Evolutionary conservation across 345 rosid genomes (phyloP).

Genomic region (Lepidium aucheri): DNA sequence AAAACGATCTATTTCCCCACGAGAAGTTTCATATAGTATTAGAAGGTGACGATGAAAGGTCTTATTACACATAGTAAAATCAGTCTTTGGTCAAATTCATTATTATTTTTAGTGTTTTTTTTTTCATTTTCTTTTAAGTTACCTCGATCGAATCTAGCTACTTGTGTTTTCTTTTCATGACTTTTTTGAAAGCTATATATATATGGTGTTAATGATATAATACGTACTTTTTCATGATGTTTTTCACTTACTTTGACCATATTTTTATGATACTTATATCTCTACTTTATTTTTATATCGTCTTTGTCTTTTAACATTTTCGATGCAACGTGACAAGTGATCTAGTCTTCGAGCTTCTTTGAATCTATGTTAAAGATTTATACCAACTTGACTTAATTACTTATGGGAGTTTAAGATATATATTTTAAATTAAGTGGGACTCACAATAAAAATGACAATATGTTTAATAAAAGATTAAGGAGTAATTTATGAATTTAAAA

Average conservation of each 20-base stretch:
- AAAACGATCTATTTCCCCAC: too few relatives aligned
- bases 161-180: constrained; percentile 22
- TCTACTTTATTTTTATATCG: not conserved
- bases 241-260: constrained; percentile 16
- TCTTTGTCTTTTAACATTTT: constrained; percentile 1
- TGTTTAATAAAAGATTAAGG: too few relatives aligned
- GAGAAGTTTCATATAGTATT: too few relatives aligned
- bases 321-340: constrained; percentile 9
- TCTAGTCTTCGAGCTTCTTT: not conserved
- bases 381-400: too few relatives aligned
- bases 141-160: constrained; percentile 23
- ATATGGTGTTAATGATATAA: not conserved
- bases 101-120: constrained; percentile 3
- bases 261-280: not conserved
- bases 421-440: too few relatives aligned
- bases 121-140: not conserved
- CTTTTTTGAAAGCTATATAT: constrained; percentile 23
- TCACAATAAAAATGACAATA: too few relatives aligned
- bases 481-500: too few relatives aligned
- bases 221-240: constrained; percentile 23
- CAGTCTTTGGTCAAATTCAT: constrained; percentile 23
- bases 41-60: constrained; percentile 12
- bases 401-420: too few relatives aligned
- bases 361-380: too few relatives aligned
- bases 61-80: constrained; percentile 16